phyloP scores from a whole-genome alignment of 169 alveolate genomes.

The Plasmodium vivax region DNA sequence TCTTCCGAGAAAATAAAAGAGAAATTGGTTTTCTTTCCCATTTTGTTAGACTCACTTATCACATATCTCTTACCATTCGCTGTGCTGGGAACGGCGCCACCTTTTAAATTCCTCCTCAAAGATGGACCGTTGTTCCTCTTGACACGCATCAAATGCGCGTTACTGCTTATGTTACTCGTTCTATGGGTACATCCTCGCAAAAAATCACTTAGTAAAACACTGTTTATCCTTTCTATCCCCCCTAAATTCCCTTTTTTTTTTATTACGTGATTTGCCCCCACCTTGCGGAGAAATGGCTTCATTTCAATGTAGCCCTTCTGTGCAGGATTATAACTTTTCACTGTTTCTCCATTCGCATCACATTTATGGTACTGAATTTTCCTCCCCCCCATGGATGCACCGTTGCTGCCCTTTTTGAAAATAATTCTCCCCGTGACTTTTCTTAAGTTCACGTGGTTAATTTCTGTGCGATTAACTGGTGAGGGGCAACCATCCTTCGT shows the following conservation, averaged over 20 bases:
- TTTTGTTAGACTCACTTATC: not conserved
- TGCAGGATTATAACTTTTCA: not conserved
- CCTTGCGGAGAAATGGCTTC: not conserved
- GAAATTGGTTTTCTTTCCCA: not conserved
- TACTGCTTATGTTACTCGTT: not conserved
- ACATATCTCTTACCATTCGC: not conserved
- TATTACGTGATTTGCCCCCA: not conserved
- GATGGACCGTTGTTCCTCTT: not conserved
- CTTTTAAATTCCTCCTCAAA: not conserved
- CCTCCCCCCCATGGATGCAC: not conserved
- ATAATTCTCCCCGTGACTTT: conserved; percentile 20
- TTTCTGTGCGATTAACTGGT: not conserved
- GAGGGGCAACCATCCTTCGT: not conserved
- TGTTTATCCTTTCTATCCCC: not conserved
- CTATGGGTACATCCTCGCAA: not conserved
- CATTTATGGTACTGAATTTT: not conserved
- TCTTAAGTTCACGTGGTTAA: not conserved
- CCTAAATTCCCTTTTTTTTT: not conserved
- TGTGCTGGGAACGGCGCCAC: not conserved
- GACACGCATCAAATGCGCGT: not conserved
- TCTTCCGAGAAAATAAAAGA: not conserved
- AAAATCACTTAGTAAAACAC: not conserved
- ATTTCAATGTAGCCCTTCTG: not conserved
- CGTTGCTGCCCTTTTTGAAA: conserved; percentile 2
- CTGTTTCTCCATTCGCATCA: not conserved